These are phyloP conservation scores for Penicillium hesseltinei DNA, from an alignment of 2,329 filamentous ascomycete species.

Conservation along the genomic window DNA sequence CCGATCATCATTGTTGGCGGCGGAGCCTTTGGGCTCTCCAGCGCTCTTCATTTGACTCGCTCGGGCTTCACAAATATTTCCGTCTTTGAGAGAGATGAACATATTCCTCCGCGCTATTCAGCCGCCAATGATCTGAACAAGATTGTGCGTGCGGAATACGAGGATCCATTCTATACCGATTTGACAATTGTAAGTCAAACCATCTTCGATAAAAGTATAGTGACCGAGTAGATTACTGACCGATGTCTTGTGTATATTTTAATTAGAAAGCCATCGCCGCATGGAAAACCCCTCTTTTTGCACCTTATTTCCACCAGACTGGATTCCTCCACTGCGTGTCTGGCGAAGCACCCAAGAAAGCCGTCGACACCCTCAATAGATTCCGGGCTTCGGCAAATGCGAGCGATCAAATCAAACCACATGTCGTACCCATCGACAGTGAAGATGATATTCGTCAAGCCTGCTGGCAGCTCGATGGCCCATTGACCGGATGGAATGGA, in stretches of 20 bases:
- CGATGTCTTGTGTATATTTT: neutral
- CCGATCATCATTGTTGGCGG: slow-evolving; percentile 42
- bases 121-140: slow-evolving; percentile 63
- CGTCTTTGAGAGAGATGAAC: slow-evolving; percentile 47
- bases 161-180: slow-evolving; percentile 57
- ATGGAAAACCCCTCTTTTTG: slow-evolving; percentile 55
- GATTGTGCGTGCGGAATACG: slow-evolving; percentile 60
- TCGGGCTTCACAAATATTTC: slow-evolving; percentile 49
- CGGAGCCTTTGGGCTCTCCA: slow-evolving; percentile 54
- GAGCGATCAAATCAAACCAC: slow-evolving; percentile 36
- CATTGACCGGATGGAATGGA: slow-evolving; percentile 55
- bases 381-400: slow-evolving; percentile 41
- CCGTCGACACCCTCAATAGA: slow-evolving; percentile 47
- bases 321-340: slow-evolving; percentile 55
- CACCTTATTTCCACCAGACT: slow-evolving; percentile 53
- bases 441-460: slow-evolving; percentile 43
- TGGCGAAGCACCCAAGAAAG: slow-evolving; percentile 49
- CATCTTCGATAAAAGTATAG: neutral
- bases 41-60: slow-evolving; percentile 47
- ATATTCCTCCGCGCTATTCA: slow-evolving; percentile 52
- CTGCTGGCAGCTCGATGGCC: slow-evolving; percentile 52
- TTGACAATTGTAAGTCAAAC: slow-evolving; percentile 48
- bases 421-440: slow-evolving; percentile 41
- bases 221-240: neutral
- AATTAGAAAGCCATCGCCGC: slow-evolving; percentile 50